Base-by-base conservation (phyloP, 2,329 filamentous ascomycete species). In the Fusarium austroafricanum region DNA sequence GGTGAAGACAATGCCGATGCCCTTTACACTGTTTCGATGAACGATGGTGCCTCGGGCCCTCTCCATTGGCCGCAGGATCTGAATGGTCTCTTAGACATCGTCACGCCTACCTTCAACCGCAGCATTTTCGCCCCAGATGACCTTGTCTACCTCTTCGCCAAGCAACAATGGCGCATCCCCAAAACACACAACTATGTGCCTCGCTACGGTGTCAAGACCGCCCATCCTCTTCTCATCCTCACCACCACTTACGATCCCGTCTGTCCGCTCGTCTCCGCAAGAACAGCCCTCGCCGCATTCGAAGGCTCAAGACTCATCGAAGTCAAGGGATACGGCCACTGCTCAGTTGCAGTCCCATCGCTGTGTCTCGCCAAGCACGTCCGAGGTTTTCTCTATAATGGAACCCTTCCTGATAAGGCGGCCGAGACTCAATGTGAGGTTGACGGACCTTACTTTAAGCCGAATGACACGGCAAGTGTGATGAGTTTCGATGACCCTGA, bases 191-290 rank as follows among this genome's bases (percentile, higher is more conserved):
- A 51, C 10, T 78, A 75, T 21, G 49, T 62, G 11, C 75, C 76
- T 0, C 58, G 43, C 1, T n/a, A 51, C 4, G 56, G 59, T 2
- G 70, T 90, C 40, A 49, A 68, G 21, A 79, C 75, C 2, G 70
- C 66, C 0, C 62, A 77, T 20, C 77, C 77, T 17, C 44, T 79
- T 1, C 69, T 79, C 0, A 67, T 79, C 2, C 54, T 79, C 9
- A 75, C 75, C 1, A 79, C 72, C 0, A 74, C 71, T 1, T 75
- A 75, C 28, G 77, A 79, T 5, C 88, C 88, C 0, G 85, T 90
- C 1, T 89, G 87, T 21, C 78, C 81, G 2, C 63, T 83, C 1
- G 61, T 76, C 1, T 82, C 81, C 4, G 81, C 81, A 2, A 70
- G 70, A 23, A 73, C 70, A 0, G 81, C 82, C 0, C 74, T 75